These are phyloP conservation scores for Linum tenue DNA, from an alignment of 345 rosid genomes.

Conservation along the genomic window DNA sequence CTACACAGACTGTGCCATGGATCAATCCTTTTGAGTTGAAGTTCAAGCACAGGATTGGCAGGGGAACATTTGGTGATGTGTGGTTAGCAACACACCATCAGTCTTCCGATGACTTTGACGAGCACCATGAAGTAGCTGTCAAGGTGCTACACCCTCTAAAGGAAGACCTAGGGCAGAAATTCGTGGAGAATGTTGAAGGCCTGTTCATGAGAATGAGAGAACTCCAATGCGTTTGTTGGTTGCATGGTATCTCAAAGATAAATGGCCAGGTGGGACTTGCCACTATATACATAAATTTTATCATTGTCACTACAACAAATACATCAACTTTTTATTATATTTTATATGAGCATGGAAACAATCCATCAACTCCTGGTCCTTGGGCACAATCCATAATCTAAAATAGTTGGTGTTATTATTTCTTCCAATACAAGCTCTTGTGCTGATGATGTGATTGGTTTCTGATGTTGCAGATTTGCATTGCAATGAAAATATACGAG, in stretches of 20 bases:
- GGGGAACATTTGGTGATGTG: constrained; percentile 47
- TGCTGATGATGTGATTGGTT: not conserved
- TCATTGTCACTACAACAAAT: no score
- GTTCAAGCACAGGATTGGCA: constrained; percentile 47
- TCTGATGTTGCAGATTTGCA: constrained; percentile 30
- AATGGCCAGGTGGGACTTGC: constrained; percentile 27
- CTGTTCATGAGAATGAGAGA: constrained; percentile 34
- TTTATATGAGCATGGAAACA: no score
- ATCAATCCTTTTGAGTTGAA: constrained; percentile 35
- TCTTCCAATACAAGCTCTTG: not conserved
- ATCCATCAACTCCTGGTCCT: not conserved
- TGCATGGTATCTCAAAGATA: constrained; percentile 38
- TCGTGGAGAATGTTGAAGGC: constrained; percentile 28
- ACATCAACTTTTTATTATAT: no score
- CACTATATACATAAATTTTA: no score
- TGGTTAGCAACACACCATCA: constrained; percentile 54
- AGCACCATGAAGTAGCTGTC: constrained; percentile 51
- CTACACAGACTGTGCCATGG: constrained; percentile 29
- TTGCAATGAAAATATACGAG: constrained; percentile 42
- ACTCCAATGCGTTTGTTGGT: constrained; percentile 34
- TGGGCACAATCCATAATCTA: no score
- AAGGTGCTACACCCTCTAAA: constrained; percentile 36
- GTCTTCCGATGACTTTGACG: constrained; percentile 38
- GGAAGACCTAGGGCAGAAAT: constrained; percentile 20
- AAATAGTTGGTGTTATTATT: no score